phyloP scores from a whole-genome alignment of 768 basidiomycete species.

The Candolleomyces eurysporus region DNA sequence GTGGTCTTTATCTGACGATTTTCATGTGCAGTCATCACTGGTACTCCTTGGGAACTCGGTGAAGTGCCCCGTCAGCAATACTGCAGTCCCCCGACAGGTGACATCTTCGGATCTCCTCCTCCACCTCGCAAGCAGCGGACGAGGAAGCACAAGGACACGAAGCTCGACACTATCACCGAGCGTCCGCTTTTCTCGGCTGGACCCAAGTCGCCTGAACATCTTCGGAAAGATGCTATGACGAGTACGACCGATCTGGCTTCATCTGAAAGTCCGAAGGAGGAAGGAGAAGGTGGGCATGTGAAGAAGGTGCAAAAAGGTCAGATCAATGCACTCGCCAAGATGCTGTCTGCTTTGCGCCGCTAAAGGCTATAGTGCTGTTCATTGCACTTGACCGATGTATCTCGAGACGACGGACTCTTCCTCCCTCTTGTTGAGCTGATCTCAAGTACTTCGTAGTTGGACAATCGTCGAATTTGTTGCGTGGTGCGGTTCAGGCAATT shows the following conservation, averaged over 20 bases:
- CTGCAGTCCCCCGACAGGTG: slow-evolving; percentile 38
- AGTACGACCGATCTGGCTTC: slow-evolving; percentile 69
- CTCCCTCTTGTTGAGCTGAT: slow-evolving; percentile 7
- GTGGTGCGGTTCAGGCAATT: slow-evolving; percentile 34
- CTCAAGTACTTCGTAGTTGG: slow-evolving; percentile 3
- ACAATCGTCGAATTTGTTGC: slow-evolving; percentile 12
- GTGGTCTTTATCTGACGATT: slow-evolving; percentile 9
- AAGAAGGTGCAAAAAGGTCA: slow-evolving; percentile 89
- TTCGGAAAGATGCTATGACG: slow-evolving; percentile 64
- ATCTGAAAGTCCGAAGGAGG: slow-evolving; percentile 36
- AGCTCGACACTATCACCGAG: slow-evolving; percentile 75
- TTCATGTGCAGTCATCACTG: slow-evolving; percentile 58
- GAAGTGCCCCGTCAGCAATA: slow-evolving; percentile 68
- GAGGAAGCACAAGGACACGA: slow-evolving; percentile 63
- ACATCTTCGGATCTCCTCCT: slow-evolving; percentile 56
- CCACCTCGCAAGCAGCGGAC: slow-evolving; percentile 64
- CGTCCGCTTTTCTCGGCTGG: slow-evolving; percentile 36
- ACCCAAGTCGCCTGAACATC: slow-evolving; percentile 45
- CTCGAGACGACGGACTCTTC: slow-evolving; percentile 15
- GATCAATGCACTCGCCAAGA: slow-evolving; percentile 88
- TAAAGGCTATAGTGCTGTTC: slow-evolving; percentile 25
- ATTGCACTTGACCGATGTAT: not conserved
- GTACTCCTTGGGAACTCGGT: slow-evolving; percentile 73
- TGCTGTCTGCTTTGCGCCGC: slow-evolving; percentile 79
- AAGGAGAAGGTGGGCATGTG: slow-evolving; percentile 36